Evolutionary conservation across 1,284 basidiomycete genomes (phyloP).

Genomic region (Sporisorium graminicola): DNA sequence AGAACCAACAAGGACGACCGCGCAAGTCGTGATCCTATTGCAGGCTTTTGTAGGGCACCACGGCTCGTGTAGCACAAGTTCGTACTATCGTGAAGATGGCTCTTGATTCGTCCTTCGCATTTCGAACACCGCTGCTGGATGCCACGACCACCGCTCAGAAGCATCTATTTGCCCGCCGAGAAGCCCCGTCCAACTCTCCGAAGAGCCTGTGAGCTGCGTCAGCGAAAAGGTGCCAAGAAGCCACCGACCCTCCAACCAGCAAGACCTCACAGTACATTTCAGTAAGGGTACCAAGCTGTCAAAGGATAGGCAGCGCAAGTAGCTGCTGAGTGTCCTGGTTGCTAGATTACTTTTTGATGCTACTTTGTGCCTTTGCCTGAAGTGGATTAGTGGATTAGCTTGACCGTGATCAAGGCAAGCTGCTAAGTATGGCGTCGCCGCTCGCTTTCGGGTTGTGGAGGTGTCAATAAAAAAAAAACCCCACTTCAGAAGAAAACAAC

Average conservation of each 20-base stretch:
- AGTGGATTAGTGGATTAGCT: neutral
- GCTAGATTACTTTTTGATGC: no score
- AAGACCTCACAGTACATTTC: no score
- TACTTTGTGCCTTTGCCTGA: neutral
- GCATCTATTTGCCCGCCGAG: no score
- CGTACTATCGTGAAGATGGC: neutral
- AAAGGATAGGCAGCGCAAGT: no score
- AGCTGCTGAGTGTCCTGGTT: no score
- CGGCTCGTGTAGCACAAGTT: neutral
- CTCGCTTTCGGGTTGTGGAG: neutral
- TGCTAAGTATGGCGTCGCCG: neutral
- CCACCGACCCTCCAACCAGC: no score
- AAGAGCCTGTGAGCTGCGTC: no score
- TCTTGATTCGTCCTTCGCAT: neutral
- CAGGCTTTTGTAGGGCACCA: neutral
- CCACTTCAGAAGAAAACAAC: neutral
- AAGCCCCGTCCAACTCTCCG: no score
- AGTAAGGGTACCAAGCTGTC: no score
- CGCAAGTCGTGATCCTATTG: neutral
- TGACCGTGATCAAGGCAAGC: neutral
- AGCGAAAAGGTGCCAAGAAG: no score
- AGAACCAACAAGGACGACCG: no score
- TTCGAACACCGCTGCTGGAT: slow-evolving; percentile 1
- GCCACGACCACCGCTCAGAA: no score
- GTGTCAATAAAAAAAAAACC: neutral